Base-by-base conservation (phyloP, 805 yeast species). In the Cyberlindnera euphorbiiphila region DNA sequence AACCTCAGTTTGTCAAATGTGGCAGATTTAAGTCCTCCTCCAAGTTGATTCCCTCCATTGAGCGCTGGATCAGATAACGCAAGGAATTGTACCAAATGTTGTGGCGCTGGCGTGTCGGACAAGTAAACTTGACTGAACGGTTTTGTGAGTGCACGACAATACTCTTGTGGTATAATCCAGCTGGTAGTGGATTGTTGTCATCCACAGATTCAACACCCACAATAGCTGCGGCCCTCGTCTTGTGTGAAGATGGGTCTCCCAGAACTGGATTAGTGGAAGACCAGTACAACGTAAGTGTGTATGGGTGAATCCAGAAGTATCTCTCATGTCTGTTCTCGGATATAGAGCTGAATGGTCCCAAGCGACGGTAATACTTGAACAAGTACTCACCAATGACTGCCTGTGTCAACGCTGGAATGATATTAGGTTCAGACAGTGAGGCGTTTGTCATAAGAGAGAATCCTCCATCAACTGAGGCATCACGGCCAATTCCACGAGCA, bases 261-360 rank as follows among this genome's bases (percentile, higher is more conserved):
- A 83, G 57, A 0, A 81, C 82, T 1, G 97, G 97, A 53, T 85
- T 85, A 10, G 78, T 70, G 5, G 74, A 71, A 4, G 91, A 81
- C 98, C 98, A 91, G 60, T 86, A 88, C 32, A 91, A 67, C 0
- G 96, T 86, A 66, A 87, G 64, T 8, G 93, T 82, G 60, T 89
- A 89, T 4, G 98, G 98, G 61, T 91, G 95, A 30, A 93, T 76
- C 98, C 98, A 93, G 71, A 91, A 91, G 64, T 77, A 91, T 47
- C 97, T 73, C 55, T 84, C 93, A 56, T 91, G 98, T 42, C 96
- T 74, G 28, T 75, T 74, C 34, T 87, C 93, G 0, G 91, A 74
- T 15, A 86, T 71, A 7, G 70, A 61, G 25, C 86, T 81, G 34
- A 85, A 67, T 12, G 88, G 82, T 2, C 89, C 89, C 36, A 83